Base-by-base conservation (phyloP, 129 eudicot species). In the Cynara cardunculus region DNA sequence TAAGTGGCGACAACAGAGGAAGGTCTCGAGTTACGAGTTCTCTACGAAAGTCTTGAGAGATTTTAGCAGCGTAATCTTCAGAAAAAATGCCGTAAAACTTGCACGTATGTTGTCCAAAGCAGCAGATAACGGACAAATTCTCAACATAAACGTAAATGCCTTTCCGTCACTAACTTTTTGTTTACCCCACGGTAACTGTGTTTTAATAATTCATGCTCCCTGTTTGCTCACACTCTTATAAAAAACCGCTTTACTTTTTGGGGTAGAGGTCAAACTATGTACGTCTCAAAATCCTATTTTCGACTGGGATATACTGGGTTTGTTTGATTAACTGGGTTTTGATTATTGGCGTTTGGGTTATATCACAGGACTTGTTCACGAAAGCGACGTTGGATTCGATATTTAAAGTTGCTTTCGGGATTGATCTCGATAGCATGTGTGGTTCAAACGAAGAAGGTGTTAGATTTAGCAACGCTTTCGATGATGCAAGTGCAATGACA, bases 371-470 rank as follows among this genome's bases (percentile, higher is more conserved):
- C 49, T 79, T 89, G 62, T 88, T 91, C 75, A 89, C 86, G 97
- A 91, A 91, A 83, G 83, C 97, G 30, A 89, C 97, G 25, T 71
- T 88, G 70, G 94, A 92, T 79, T 92, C 97, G 13, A 88, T 92
- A 74, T 88, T 92, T 81, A 92, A 79, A 86, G 87, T 92, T 80
- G 97, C 88, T 31, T 92, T 92, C 41, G 92, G 94, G 39, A 81
- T 87, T 65, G 94, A 90, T 25, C 84, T 90, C 34, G 92, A 90
- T 39, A 85, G 86, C 86, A 86, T 90, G 92, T 81, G 91, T 79
- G 92, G 94, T 56, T 86, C 97, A 71, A 90, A 78, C 56, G 94
- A 89, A 80, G 92, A 92, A 83, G 94, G 91, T 16, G 67, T 53
- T 10, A 77, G 27, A 72, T 92, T 92, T 71, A 85, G 90, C 87